Evolutionary conservation across 768 basidiomycete species (phyloP), one percentile per base, ranked within the genome.

Genomic region (Pleurotus tuoliensis): DNA sequence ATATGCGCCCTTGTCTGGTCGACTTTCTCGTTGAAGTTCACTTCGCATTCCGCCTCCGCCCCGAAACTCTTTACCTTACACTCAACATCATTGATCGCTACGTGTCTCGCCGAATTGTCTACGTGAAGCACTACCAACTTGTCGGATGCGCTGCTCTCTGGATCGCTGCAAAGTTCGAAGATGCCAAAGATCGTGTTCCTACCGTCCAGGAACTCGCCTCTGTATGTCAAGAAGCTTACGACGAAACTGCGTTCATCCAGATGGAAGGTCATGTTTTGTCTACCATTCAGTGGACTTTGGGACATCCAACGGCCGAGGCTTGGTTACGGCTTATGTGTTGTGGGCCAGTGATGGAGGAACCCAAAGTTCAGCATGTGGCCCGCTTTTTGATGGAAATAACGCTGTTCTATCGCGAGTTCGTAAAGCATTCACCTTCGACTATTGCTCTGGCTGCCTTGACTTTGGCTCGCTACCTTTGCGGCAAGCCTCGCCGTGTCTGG

Each of bases 361-460:
- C 86, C 51, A 92, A 90, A 72, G 91, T 96, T 4, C 94, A 97
- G 66, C 90, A 97, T 66, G 89, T 98, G 61, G 94, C 97, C 2
- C 87, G 97, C 48, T 99, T 98, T 78, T 73, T 98, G 69, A 99
- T 99, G 97, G 97, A 99, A 73, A 94, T 98, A 66, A 98, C 97
- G 27, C 84, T 99, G 51, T 98, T 98, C 78, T 90, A 98, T 72
- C 87, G 94, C 57, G 97, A 98, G 68, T 98, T 95, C 71, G 79
- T 97, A 72, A 86, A 86, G 65, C 90, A 85, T 68, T 75, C 85
- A 6, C 87, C 96, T 2, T 95, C 92, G 1, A 82, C 90, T 41
- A 88, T 98, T 67, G 96, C 97, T 34, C 74, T 86, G n/a, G 97
- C 90, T 49, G 83, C 94, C 18, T 76, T 98, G 62, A 88, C 92